Percentiles rank a stretch among this genome's conserved stretches.
Evolutionary conservation across 73 alveolate genomes (phyloP).

Genomic region (Paramecium bursaria): DNA sequence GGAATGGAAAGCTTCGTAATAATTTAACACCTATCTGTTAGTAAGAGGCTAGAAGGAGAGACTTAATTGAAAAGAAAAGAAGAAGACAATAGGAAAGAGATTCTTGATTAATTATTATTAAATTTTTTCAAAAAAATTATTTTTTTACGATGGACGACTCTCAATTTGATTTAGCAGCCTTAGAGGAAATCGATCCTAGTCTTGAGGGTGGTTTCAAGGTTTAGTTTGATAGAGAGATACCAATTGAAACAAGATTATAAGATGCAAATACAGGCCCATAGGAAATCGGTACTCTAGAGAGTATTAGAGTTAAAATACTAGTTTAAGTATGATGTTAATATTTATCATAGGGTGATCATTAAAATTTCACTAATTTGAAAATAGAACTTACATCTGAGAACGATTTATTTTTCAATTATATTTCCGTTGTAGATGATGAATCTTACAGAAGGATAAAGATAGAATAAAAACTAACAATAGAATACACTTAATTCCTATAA

Average conservation of each 20-base stretch:
- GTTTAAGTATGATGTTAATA: conserved; percentile 12
- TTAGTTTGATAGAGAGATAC: conserved; percentile 61
- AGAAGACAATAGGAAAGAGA: too few relatives aligned
- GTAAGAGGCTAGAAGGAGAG: too few relatives aligned
- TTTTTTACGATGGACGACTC: conserved; percentile 63
- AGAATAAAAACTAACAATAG: conserved; percentile 59
- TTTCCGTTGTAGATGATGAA: conserved; percentile 60
- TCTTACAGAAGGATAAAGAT: conserved; percentile 28
- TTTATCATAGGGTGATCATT: conserved; percentile 28
- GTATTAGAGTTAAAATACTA: conserved; percentile 63
- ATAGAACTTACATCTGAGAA: conserved; percentile 67
- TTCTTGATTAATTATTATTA: too few relatives aligned
- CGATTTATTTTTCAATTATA: conserved; percentile 64
- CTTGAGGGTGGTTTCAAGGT: conserved; percentile 65
- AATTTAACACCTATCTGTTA: too few relatives aligned
- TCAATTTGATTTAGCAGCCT: conserved; percentile 52
- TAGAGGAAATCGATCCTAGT: conserved; percentile 68
- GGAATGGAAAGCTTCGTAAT: too few relatives aligned
- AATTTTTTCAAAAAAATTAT: too few relatives aligned
- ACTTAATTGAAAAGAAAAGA: too few relatives aligned
- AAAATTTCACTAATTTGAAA: conserved; percentile 27
- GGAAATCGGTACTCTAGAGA: conserved; percentile 69
- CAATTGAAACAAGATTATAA: conserved; percentile 58
- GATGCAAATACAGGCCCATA: conserved; percentile 47
- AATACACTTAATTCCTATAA: conserved; percentile 45